phyloP scores from a whole-genome alignment of 2,329 filamentous ascomycete species.

The Neonectria coccinea region DNA sequence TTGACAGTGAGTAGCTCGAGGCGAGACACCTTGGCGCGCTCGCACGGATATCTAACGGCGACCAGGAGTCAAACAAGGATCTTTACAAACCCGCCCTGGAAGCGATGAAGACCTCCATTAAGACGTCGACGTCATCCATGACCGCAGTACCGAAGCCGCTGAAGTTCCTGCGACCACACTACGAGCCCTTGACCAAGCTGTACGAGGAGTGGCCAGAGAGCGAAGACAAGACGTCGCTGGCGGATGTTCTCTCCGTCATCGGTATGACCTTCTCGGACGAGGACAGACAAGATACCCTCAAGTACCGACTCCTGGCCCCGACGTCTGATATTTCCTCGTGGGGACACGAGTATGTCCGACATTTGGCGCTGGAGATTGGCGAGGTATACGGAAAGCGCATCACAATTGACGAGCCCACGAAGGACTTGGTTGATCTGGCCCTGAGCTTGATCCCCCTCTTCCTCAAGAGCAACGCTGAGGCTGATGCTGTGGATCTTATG shows the following conservation, averaged over 20 bases:
- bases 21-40: background rate
- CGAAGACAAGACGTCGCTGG: conserved; percentile 88
- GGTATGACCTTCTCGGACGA: conserved; percentile 99
- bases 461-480: conserved; percentile 96
- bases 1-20: conserved; percentile 73
- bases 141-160: conserved; percentile 98
- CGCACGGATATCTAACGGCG: conserved; percentile 31
- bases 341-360: conserved; percentile 98
- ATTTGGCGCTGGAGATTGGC: conserved; percentile 94
- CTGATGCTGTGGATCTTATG: conserved; percentile 95
- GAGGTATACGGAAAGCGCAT: conserved; percentile 92
- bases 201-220: conserved; percentile 91
- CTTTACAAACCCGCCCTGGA: conserved; percentile 95
- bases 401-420: conserved; percentile 83
- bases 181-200: conserved; percentile 85
- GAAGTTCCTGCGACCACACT: conserved; percentile 97
- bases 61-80: conserved; percentile 83
- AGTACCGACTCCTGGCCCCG: conserved; percentile 90
- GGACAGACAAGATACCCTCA: conserved; percentile 93
- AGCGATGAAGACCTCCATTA: conserved; percentile 98
- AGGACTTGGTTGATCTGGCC: conserved; percentile 88
- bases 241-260: conserved; percentile 95
- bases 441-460: conserved; percentile 91
- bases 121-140: conserved; percentile 99
- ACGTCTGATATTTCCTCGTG: conserved; percentile 94